Conservation (phyloP, 2,329 filamentous ascomycete species). For the Colletotrichum cordylinicola region DNA sequence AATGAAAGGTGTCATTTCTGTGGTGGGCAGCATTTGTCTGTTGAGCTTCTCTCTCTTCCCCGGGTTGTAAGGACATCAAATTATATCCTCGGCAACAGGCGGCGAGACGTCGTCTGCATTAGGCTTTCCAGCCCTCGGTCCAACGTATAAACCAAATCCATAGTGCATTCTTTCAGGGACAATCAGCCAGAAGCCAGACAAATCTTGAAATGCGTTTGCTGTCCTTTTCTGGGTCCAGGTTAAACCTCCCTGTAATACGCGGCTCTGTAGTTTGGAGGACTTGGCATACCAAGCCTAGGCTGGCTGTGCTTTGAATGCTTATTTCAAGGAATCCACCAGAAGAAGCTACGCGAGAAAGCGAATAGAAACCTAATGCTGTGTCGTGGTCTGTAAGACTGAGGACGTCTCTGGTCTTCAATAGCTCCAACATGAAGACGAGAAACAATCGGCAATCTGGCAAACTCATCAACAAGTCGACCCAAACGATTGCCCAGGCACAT, state of each 20-base stretch:
- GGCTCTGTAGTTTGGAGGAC: neutral
- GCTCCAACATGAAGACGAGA: neutral
- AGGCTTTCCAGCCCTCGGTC: no score
- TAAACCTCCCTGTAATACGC: fast-evolving
- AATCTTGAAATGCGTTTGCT: no score
- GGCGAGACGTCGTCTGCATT: no score
- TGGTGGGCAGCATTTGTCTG: no score
- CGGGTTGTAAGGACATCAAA: no score
- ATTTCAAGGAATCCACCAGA: neutral
- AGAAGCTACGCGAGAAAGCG: neutral
- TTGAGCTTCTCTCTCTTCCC: no score
- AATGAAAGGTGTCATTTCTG: no score
- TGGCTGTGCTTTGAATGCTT: neutral
- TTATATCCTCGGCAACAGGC: no score
- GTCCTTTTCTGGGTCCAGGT: neutral
- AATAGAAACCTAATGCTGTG: fast-evolving
- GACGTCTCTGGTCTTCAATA: neutral
- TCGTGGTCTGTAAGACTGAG: neutral
- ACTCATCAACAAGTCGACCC: fast-evolving
- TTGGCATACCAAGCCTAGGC: neutral
- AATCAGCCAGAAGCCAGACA: no score
- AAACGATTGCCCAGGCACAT: neutral
- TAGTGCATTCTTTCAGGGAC: no score
- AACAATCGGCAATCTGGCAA: neutral
- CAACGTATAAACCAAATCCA: no score